Conservation (phyloP, 2,329 filamentous ascomycete genomes). For the Lachnellula occidentalis region DNA sequence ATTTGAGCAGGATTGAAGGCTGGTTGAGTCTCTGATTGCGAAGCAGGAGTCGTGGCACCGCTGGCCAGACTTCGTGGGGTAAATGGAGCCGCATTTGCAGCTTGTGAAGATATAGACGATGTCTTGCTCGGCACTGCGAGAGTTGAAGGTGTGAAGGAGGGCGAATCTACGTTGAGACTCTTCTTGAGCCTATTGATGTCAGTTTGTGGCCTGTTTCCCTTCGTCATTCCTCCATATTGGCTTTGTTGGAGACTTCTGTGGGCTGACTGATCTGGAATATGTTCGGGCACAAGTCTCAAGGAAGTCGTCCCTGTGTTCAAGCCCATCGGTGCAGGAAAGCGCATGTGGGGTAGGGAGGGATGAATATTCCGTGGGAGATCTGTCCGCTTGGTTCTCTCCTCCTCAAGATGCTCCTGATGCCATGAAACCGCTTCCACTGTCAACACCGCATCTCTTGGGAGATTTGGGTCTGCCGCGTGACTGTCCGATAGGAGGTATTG, state of each 20-base stretch:
- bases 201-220: neutral
- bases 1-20: conserved; percentile 53
- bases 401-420: no score
- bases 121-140: conserved; percentile 53
- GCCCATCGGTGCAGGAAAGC: no score
- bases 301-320: no score
- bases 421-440: no score
- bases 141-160: conserved; percentile 77
- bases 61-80: conserved; percentile 58
- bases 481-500: no score
- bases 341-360: no score
- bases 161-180: conserved; percentile 89
- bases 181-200: conserved; percentile 54
- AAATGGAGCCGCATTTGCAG: conserved; percentile 82
- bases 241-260: neutral
- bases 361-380: no score
- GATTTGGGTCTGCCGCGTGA: no score
- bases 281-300: no score
- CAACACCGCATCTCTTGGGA: no score
- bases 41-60: conserved; percentile 30
- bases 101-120: conserved; percentile 76
- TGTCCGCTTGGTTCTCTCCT: no score
- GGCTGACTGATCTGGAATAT: neutral
- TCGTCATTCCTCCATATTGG: neutral
- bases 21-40: conserved; percentile 31